These are phyloP conservation scores for Hippophae rhamnoides DNA, from an alignment of 306 rosid species.

Conservation along the genomic window DNA sequence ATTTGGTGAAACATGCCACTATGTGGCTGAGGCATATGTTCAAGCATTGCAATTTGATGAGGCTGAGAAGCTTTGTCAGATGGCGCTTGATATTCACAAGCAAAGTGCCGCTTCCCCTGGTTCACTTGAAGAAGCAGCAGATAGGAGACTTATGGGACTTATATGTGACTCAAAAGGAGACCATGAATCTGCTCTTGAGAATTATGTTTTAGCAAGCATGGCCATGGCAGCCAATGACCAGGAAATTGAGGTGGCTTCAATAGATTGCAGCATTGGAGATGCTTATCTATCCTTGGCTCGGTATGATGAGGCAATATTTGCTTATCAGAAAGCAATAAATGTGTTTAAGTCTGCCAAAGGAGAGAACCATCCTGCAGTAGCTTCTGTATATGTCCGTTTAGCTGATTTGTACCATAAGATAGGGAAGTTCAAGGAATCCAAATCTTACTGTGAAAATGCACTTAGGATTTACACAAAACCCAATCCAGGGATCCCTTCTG, in stretches of 20 bases:
- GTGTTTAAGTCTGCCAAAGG: constrained; percentile 67
- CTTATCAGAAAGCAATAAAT: constrained; percentile 67
- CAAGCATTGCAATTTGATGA: constrained; percentile 79
- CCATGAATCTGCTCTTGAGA: constrained; percentile 72
- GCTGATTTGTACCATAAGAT: constrained; percentile 73
- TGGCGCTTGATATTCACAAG: constrained; percentile 63
- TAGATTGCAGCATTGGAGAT: constrained; percentile 80
- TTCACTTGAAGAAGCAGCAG: constrained; percentile 73
- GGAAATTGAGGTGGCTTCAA: constrained; percentile 52
- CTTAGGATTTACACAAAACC: constrained; percentile 51
- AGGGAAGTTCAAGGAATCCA: constrained; percentile 73
- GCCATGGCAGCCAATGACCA: constrained; percentile 58
- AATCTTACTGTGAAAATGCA: constrained; percentile 68
- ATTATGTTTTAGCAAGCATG: constrained; percentile 73
- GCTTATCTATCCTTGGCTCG: constrained; percentile 60
- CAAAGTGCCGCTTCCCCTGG: constrained; percentile 45
- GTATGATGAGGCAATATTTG: constrained; percentile 65
- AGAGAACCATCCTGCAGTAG: constrained; percentile 64
- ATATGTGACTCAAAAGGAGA: constrained; percentile 79
- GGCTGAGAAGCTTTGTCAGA: constrained; percentile 66
- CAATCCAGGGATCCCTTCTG: constrained; percentile 44
- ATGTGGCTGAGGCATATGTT: constrained; percentile 82
- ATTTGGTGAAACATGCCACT: constrained; percentile 63
- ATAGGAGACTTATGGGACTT: constrained; percentile 78
- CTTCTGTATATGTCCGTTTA: constrained; percentile 65